A percentile compares a stretch with the other conserved stretches of the same genome.
Evolutionary conservation across 495 filamentous ascomycete genomes (phyloP).

Genomic region (Penicillium daleae): DNA sequence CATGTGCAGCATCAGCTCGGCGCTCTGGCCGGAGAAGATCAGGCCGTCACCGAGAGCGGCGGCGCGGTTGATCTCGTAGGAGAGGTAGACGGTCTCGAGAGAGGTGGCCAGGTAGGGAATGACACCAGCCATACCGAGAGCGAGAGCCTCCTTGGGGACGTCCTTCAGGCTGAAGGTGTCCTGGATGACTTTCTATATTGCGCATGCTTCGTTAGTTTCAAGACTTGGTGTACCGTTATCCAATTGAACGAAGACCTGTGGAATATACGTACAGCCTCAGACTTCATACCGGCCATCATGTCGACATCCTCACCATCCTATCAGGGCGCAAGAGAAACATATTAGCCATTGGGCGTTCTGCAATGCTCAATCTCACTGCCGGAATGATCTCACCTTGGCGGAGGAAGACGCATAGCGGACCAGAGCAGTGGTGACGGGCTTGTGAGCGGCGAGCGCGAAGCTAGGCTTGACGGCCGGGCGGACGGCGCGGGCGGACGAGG

Average conservation of each 20-base stretch:
- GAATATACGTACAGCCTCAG: conserved; percentile 68
- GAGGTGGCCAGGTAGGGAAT: conserved; percentile 91
- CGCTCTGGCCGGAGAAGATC: conserved; percentile 70
- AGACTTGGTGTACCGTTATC: not conserved
- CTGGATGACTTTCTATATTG: conserved; percentile 70
- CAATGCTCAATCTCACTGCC: not conserved
- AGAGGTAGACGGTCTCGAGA: conserved; percentile 80
- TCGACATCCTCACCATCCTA: conserved; percentile 54
- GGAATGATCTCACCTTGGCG: conserved; percentile 36
- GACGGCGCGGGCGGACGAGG: conserved; percentile 44
- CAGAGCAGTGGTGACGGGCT: conserved; percentile 57
- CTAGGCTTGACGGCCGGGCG: conserved; percentile 39
- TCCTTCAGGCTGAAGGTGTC: conserved; percentile 80
- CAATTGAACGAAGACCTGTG: not conserved
- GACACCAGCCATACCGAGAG: conserved; percentile 85
- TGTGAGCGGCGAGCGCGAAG: conserved; percentile 51
- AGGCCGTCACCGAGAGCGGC: conserved; percentile 60
- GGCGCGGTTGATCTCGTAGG: conserved; percentile 76
- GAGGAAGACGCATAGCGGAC: conserved; percentile 50
- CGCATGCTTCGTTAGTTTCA: conserved; percentile 14
- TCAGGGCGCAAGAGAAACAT: conserved; percentile 20
- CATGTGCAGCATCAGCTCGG: conserved; percentile 72
- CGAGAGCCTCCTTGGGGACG: conserved; percentile 80
- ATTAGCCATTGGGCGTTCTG: conserved; percentile 34
- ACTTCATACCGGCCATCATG: conserved; percentile 68